Conservation (phyloP, 805 yeast species). For the Sporopachydermia quercuum region DNA sequence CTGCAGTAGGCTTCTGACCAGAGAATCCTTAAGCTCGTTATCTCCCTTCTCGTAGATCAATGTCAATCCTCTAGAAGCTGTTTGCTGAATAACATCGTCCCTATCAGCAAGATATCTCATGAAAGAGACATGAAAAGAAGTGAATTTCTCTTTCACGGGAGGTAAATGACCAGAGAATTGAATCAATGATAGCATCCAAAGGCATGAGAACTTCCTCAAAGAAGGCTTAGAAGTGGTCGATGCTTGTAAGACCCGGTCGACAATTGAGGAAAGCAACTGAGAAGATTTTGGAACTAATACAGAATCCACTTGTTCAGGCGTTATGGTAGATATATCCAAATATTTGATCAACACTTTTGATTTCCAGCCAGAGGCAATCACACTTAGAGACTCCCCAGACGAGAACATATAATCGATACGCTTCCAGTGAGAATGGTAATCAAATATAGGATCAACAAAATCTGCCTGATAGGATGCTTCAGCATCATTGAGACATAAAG, state of each 20-base stretch:
- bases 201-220: slow-evolving; percentile 59
- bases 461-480: slow-evolving; percentile 14
- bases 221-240: slow-evolving; percentile 59
- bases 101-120: slow-evolving; percentile 66
- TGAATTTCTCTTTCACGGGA: slow-evolving; percentile 25
- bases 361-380: slow-evolving; percentile 63
- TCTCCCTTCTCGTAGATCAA: slow-evolving; percentile 70
- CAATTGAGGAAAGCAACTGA: slow-evolving; percentile 17
- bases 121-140: slow-evolving; percentile 59
- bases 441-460: slow-evolving; percentile 33
- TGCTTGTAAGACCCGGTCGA: slow-evolving; percentile 35
- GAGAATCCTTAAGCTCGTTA: slow-evolving; percentile 45
- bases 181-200: slow-evolving; percentile 71
- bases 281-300: neutral
- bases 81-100: slow-evolving; percentile 82
- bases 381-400: slow-evolving; percentile 70
- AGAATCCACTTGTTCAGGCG: slow-evolving; percentile 4
- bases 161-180: slow-evolving; percentile 50
- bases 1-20: slow-evolving; percentile 55
- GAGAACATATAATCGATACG: slow-evolving; percentile 66
- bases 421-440: slow-evolving; percentile 42
- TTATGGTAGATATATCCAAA: slow-evolving; percentile 32
- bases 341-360: slow-evolving; percentile 38
- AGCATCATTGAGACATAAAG: too few relatives aligned
- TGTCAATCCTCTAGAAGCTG: slow-evolving; percentile 81